Conservation (phyloP, 2,329 filamentous ascomycete genomes). For the Juglanconis sp. region DNA sequence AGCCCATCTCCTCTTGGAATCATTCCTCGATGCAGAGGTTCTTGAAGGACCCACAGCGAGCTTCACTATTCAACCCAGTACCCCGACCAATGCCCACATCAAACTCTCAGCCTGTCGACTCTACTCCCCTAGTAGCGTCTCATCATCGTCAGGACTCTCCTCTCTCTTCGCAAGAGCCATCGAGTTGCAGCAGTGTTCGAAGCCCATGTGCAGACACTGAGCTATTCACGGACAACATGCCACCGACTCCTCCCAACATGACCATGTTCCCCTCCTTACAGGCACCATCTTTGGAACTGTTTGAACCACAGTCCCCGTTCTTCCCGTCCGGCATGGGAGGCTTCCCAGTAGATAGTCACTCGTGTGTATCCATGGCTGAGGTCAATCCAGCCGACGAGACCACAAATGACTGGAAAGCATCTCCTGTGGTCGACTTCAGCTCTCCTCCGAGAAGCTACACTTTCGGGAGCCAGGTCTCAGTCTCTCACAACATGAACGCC, state of each 20-base stretch:
- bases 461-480: slow-evolving; percentile 31
- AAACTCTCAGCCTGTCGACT: slow-evolving; percentile 6
- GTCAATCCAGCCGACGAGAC: slow-evolving; percentile 31
- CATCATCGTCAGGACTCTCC: slow-evolving; percentile 33
- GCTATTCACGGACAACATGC: slow-evolving; percentile 31
- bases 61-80: slow-evolving; percentile 24
- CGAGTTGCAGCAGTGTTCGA: slow-evolving; percentile 34
- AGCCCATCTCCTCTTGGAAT: slow-evolving; percentile 20
- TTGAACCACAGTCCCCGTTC: slow-evolving; percentile 24
- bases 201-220: slow-evolving; percentile 41
- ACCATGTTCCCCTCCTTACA: slow-evolving; percentile 28
- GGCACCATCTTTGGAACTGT: slow-evolving; percentile 24
- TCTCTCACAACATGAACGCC: slow-evolving; percentile 21
- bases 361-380: slow-evolving; percentile 33
- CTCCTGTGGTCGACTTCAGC: slow-evolving; percentile 24
- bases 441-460: slow-evolving; percentile 26
- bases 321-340: slow-evolving; percentile 28
- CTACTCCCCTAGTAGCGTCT: slow-evolving; percentile 19
- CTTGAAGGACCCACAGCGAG: slow-evolving; percentile 27
- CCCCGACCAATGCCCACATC: slow-evolving; percentile 13
- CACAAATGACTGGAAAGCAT: slow-evolving; percentile 27
- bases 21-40: slow-evolving; percentile 26
- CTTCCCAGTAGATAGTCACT: slow-evolving; percentile 18
- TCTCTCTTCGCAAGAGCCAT: slow-evolving; percentile 34
- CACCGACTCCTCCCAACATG: slow-evolving; percentile 36